Base-by-base conservation (phyloP, 768 basidiomycete genomes). In the Hypsizygus marmoreus region DNA sequence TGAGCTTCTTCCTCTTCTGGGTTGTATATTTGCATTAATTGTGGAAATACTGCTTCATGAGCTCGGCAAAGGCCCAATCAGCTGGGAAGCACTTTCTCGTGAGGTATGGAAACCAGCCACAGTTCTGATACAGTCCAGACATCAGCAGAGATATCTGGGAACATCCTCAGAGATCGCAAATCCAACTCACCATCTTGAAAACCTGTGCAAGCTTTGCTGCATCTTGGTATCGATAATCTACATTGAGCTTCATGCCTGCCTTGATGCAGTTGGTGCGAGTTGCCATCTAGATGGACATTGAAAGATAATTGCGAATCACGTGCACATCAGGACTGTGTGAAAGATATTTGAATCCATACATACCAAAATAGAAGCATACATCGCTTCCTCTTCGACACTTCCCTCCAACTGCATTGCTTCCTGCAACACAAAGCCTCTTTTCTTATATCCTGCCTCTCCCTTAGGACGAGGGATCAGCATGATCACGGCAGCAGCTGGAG, bases 11-110 rank as follows among this genome's bases (percentile, higher is more conserved):
- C 30, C 20, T 13, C 19, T 43, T 43, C 13, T 23, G 42, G 7
- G 32, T 32, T 5, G 17, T 34, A n/a, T 32, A 16, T 14, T 43
- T 43, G 20, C 42, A 20, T 14, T 43, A 32, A 26, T 43, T 43
- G 7, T 32, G 42, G 19, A 43, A 32, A 24, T 43, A 43, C 32
- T 32, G 29, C 42, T 43, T 43, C 11, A 43, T 32, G 2, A 43
- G 20, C 22, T 43, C 42, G 2, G 31, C 42, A 10, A 22, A 8
- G 5, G 42, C 42, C 42, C 42, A 43, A 22, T 43, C 42, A 20
- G 19, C 42, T 22, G 42, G 42, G 20, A 43, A 43, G 11, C 42
- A 19, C 17, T 33, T 32, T 23, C 26, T 43, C 4, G 42, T 22
- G 30, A 43, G 42, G 22, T 43, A 43, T 4, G 42, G 19, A 12